Conservation (phyloP, 352 stramenopile species). For the Phytopythium litorale region DNA sequence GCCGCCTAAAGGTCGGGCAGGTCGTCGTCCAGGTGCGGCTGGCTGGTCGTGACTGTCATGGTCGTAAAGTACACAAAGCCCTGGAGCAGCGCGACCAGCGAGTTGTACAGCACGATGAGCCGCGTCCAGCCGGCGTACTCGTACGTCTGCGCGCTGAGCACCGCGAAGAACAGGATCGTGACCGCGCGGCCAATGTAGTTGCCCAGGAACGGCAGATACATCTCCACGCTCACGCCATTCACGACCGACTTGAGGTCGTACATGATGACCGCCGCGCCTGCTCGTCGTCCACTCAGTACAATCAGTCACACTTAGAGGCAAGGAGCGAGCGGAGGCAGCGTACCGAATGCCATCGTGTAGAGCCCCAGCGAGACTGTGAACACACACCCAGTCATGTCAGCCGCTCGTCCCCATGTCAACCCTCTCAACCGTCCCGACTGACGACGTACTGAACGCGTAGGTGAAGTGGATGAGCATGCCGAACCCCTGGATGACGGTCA, state of each 20-base stretch:
- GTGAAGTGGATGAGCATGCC: constrained; percentile 79
- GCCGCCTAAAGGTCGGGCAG: constrained; percentile 45
- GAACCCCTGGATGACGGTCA: constrained; percentile 84
- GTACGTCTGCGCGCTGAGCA: constrained; percentile 66
- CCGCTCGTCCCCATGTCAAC: neutral
- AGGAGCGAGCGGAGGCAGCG: neutral
- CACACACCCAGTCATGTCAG: constrained; percentile 8
- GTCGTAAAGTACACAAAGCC: constrained; percentile 82
- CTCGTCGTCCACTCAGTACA: neutral
- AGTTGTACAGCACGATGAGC: constrained; percentile 72
- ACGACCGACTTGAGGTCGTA: constrained; percentile 86
- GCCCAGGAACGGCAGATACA: constrained; percentile 83
- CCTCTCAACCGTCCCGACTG: too few species aligned
- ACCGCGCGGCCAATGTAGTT: constrained; percentile 84
- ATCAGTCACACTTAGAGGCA: neutral
- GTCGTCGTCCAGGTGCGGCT: constrained; percentile 59
- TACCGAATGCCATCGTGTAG: constrained; percentile 87
- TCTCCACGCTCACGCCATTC: constrained; percentile 75
- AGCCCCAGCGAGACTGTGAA: constrained; percentile 57
- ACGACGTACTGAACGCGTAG: constrained; percentile 41
- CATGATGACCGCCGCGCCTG: constrained; percentile 70
- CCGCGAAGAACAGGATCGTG: constrained; percentile 79
- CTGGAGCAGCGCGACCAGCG: constrained; percentile 69
- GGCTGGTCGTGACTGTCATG: constrained; percentile 58
- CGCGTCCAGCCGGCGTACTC: constrained; percentile 68